A percentile compares a stretch with the other conserved stretches of the same genome.
phyloP scores from a whole-genome alignment of 345 rosid species.

The Hibiscus mutabilis region DNA sequence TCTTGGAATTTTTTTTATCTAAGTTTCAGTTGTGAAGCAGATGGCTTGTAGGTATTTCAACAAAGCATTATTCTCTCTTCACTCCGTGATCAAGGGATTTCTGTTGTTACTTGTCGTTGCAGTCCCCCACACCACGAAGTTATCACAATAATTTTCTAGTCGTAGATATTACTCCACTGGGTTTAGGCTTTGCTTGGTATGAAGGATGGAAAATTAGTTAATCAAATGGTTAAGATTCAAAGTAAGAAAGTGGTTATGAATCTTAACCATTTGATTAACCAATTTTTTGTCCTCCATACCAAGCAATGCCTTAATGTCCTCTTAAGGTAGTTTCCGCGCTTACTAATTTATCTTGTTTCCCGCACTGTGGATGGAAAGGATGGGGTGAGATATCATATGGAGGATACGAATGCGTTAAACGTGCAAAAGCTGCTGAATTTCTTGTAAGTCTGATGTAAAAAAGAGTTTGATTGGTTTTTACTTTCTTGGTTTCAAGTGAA shows the following conservation, averaged over 20 bases:
- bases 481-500: slow-evolving; percentile 6
- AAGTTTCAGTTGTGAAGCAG: not conserved
- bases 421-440: slow-evolving; percentile 81
- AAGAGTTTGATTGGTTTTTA: slow-evolving; percentile 1
- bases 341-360: slow-evolving; percentile 13
- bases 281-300: no score
- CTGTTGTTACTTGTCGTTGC: not conserved
- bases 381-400: slow-evolving; percentile 99
- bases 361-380: slow-evolving; percentile 92
- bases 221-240: no score
- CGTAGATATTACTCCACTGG: not conserved
- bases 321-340: not conserved
- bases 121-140: not conserved
- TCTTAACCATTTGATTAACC: no score
- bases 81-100: not conserved
- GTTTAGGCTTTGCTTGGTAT: no score
- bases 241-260: no score
- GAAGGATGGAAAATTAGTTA: no score
- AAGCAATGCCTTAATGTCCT: not conserved
- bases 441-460: slow-evolving; percentile 42
- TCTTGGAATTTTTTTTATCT: not conserved
- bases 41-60: not conserved
- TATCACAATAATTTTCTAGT: not conserved
- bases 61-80: not conserved
- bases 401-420: slow-evolving; percentile 60